phyloP scores from a whole-genome alignment of 345 rosid genomes.

The Hypericum perforatum region DNA sequence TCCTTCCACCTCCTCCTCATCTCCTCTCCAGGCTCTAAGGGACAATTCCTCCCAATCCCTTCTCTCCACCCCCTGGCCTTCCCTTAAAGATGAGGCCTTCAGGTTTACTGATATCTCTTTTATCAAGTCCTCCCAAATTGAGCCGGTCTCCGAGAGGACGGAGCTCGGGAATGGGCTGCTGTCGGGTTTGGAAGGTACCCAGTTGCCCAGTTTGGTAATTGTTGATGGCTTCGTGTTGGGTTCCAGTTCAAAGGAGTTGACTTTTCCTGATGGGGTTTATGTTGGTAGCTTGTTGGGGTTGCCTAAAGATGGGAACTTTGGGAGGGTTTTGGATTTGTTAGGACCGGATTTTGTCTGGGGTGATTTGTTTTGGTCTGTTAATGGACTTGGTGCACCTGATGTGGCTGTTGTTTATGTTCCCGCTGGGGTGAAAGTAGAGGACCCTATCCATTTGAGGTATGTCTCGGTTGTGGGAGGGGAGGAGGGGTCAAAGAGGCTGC shows the following conservation, averaged over 20 bases:
- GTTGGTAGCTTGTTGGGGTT: constrained; percentile 53
- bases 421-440: constrained; percentile 54
- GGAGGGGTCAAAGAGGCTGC: constrained; percentile 40
- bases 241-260: constrained; percentile 33
- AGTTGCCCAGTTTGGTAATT: constrained; percentile 37
- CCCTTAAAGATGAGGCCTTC: constrained; percentile 77
- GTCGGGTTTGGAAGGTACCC: constrained; percentile 26
- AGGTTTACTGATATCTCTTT: constrained; percentile 82
- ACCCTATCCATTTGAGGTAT: constrained; percentile 63
- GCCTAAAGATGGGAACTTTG: constrained; percentile 26
- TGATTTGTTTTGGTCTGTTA: constrained; percentile 83
- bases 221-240: constrained; percentile 60
- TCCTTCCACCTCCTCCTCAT: constrained; percentile 27
- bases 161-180: constrained; percentile 18
- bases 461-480: constrained; percentile 54
- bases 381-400: constrained; percentile 87
- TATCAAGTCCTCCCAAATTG: constrained; percentile 48
- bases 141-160: constrained; percentile 47
- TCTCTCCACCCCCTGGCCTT: constrained; percentile 76
- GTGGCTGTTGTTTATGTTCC: constrained; percentile 77
- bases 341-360: constrained; percentile 51
- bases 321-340: constrained; percentile 36
- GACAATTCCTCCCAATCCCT: constrained; percentile 58
- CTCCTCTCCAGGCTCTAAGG: constrained; percentile 57
- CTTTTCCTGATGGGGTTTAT: constrained; percentile 66